Evolutionary conservation across 345 rosid species (phyloP).

Genomic region (Clausena lansium): DNA sequence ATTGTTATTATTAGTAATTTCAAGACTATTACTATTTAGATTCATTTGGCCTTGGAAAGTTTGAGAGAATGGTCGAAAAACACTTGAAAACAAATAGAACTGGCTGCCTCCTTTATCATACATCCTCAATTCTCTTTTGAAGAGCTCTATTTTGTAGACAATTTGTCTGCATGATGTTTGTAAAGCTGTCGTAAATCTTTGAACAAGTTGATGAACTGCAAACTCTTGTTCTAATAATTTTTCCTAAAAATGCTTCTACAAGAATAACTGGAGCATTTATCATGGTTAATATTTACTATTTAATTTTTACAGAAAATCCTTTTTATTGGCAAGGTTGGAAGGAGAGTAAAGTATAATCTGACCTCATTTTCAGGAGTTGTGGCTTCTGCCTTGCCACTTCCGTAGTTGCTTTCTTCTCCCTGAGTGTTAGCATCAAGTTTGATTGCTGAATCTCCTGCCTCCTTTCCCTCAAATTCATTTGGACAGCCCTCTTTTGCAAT

Average conservation of each 20-base stretch:
- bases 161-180: no score
- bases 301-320: neutral
- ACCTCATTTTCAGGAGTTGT: conserved; percentile 38
- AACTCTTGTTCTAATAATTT: no score
- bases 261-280: neutral
- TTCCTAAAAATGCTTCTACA: no score
- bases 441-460: conserved; percentile 8
- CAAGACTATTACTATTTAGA: neutral
- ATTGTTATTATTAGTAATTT: no score
- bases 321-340: neutral
- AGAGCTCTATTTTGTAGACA: no score
- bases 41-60: neutral
- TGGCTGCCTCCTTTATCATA: no score
- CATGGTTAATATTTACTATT: neutral
- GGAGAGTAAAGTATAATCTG: conserved; percentile 15
- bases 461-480: conserved; percentile 16
- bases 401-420: conserved; percentile 17
- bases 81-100: neutral
- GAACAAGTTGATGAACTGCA: no score
- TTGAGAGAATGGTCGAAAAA: neutral
- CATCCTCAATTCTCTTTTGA: no score
- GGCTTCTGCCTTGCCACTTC: conserved; percentile 25
- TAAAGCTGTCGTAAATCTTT: no score
- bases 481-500: conserved; percentile 20
- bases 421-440: conserved; percentile 5